Conservation (phyloP, 2,329 filamentous ascomycete species). For the Chaetomium olivaceum region DNA sequence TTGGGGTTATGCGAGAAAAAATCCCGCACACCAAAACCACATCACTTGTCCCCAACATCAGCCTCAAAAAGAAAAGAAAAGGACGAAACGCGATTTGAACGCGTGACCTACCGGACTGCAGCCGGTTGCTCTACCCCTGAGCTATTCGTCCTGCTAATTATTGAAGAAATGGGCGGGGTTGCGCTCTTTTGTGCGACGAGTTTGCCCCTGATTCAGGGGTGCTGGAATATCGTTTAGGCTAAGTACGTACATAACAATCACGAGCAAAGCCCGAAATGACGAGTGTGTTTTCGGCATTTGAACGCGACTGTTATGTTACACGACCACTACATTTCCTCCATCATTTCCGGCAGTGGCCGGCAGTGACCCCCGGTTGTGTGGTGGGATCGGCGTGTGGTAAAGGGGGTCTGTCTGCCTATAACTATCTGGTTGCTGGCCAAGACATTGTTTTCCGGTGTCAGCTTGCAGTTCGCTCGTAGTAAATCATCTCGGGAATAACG, state of each 20-base stretch:
- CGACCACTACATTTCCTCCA: neutral
- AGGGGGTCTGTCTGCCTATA: neutral
- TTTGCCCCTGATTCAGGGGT: neutral
- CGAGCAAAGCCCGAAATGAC: neutral
- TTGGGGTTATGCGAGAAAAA: no score
- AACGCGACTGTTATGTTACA: neutral
- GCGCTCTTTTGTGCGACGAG: neutral
- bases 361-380: neutral
- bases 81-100: slow-evolving; percentile 27
- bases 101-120: slow-evolving; percentile 27
- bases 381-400: neutral
- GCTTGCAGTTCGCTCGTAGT: neutral
- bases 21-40: no score
- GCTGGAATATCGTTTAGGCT: neutral
- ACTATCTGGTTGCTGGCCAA: neutral
- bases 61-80: no score
- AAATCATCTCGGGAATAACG: neutral
- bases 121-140: slow-evolving; percentile 27
- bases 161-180: neutral
- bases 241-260: neutral
- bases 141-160: slow-evolving; percentile 17
- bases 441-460: neutral
- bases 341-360: neutral
- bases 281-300: neutral
- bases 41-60: no score